These are phyloP conservation scores for Austroboletus niveus DNA, from an alignment of 1,284 basidiomycete species.

Conservation along the genomic window DNA sequence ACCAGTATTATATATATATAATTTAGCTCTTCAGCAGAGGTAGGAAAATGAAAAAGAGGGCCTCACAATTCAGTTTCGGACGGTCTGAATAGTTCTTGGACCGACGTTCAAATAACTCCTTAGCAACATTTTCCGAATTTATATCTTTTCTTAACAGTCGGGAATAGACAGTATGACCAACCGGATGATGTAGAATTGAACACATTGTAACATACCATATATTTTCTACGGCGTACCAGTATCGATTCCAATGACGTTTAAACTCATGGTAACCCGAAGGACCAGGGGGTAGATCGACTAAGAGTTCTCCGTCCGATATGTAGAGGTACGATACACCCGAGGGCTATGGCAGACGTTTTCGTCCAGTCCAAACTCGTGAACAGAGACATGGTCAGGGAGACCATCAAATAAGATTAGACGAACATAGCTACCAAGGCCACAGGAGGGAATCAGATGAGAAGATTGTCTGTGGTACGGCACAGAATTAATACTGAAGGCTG, in stretches of 20 bases:
- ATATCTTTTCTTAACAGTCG: slow-evolving; percentile 30
- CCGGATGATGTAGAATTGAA: background rate
- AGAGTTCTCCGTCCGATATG: background rate
- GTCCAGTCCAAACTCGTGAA: no score
- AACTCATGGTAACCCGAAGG: slow-evolving; percentile 5
- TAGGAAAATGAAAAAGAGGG: background rate
- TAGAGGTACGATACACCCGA: background rate
- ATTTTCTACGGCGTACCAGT: slow-evolving; percentile 14
- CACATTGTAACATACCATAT: slow-evolving; percentile 9
- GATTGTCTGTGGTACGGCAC: no score
- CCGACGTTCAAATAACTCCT: slow-evolving; percentile 2
- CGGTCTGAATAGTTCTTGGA: slow-evolving; percentile 1
- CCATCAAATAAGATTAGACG: no score
- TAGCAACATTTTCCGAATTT: slow-evolving; percentile 15
- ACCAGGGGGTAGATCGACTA: slow-evolving; percentile 10
- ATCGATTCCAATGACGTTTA: slow-evolving; percentile 11
- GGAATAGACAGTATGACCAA: slow-evolving; percentile 28
- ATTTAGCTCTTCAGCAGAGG: slow-evolving; percentile 28
- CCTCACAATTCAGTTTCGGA: slow-evolving; percentile 22
- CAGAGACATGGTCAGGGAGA: no score
- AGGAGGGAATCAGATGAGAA: no score
- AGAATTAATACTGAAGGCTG: no score
- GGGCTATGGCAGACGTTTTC: background rate
- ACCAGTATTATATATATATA: slow-evolving; percentile 27
- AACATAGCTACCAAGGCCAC: no score